Evolutionary conservation across 73 alveolate species (phyloP), one percentile per base, ranked within the genome.

Genomic region (Chromera velia): DNA sequence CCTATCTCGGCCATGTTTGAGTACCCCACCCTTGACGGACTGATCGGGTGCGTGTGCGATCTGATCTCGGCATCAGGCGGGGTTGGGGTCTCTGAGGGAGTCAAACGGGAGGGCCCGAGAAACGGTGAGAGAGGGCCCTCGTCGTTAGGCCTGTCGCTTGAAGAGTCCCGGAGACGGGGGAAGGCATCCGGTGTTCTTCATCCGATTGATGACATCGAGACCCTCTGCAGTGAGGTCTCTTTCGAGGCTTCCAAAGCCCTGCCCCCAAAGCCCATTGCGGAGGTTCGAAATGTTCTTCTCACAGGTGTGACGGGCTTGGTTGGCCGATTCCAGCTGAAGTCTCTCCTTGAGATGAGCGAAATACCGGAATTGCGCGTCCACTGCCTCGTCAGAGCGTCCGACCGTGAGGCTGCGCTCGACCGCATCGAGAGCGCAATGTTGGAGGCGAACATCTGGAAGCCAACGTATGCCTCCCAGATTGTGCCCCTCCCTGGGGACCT

Each of bases 31-130:
- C 33, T 64, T 28, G 71, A 46, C 28, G 86, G 74, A 48, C 47
- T 80, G 80, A 80, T 76, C 80, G 66, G 34, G 68, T 80, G 32
- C 32, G 13, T 40, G 22, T 40, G 55, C 55, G 13, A 40, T 40
- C 22, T 7, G 55, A 40, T 40, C 13, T 40, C 55, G 4, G 55
- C 22, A 4, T 4, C 55, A 13, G 55, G n/a, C n/a, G n/a, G n/a
- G n/a, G n/a, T n/a, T n/a, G n/a, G n/a, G n/a, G n/a, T n/a, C n/a
- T n/a, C n/a, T n/a, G n/a, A n/a, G n/a, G n/a, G n/a, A n/a, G n/a
- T n/a, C n/a, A n/a, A n/a, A n/a, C n/a, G n/a, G n/a, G n/a, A n/a
- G n/a, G n/a, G n/a, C n/a, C n/a, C n/a, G n/a, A n/a, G n/a, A n/a
- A n/a, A n/a, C n/a, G n/a, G n/a, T n/a, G n/a, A n/a, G n/a, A n/a